Conservation (phyloP, 768 basidiomycete genomes). For the Mycena rosella region DNA sequence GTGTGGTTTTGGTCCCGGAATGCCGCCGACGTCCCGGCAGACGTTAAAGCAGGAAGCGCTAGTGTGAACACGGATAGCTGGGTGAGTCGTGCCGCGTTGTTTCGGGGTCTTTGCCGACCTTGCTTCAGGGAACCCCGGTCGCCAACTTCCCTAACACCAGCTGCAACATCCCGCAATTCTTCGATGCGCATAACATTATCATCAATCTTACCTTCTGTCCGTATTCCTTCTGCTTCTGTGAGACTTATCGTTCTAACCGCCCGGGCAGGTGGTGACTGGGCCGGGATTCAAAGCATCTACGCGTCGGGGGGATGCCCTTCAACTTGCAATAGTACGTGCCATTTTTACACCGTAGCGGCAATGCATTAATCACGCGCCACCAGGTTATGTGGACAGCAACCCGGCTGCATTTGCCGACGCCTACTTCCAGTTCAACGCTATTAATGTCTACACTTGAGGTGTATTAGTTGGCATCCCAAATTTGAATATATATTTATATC, state of each 20-base stretch:
- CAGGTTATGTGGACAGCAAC: conserved; percentile 73
- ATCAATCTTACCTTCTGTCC: too few species aligned
- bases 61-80: conserved; percentile 63
- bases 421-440: conserved; percentile 74
- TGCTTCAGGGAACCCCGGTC: conserved; percentile 62
- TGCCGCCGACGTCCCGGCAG: conserved; percentile 58
- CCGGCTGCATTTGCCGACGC: conserved; percentile 73
- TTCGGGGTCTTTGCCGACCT: too few species aligned
- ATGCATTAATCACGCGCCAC: too few species aligned
- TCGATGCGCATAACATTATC: conserved; percentile 72
- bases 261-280: conserved; percentile 66
- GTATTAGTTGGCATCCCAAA: background rate
- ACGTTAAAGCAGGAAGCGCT: conserved; percentile 56
- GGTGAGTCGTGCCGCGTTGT: conserved; percentile 58
- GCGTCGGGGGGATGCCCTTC: conserved; percentile 64
- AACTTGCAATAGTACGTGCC: conserved; percentile 71
- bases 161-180: conserved; percentile 70
- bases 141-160: conserved; percentile 71
- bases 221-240: conserved; percentile 55
- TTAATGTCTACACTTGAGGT: conserved; percentile 52
- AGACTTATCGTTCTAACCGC: background rate
- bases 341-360: too few species aligned
- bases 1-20: conserved; percentile 82
- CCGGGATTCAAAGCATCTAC: conserved; percentile 58
- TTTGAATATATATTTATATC: background rate